Conservation (phyloP, 352 stramenopile genomes). For the Globisporangium spinosum region DNA sequence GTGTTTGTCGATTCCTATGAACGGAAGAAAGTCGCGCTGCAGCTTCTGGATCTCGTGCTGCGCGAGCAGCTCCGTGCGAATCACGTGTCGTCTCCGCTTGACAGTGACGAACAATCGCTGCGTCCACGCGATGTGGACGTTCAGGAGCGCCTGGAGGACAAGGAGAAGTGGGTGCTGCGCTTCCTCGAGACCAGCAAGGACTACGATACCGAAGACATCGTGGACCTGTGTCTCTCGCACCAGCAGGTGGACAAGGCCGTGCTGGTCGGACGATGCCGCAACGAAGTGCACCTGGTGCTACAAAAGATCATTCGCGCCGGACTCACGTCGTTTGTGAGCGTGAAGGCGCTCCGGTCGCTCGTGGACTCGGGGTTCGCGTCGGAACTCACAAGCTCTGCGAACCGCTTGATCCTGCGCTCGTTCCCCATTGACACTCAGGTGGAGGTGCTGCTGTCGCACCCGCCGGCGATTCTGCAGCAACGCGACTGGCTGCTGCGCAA, state of each 20-base stretch:
- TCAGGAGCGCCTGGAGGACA: constrained; percentile 22
- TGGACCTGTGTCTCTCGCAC: constrained; percentile 65
- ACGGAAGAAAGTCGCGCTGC: constrained; percentile 42
- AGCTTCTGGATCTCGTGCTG: constrained; percentile 56
- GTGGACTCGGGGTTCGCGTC: constrained; percentile 37
- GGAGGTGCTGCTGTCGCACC: constrained; percentile 45
- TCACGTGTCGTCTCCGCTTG: neutral
- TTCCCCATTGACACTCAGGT: constrained; percentile 50
- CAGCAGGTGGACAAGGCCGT: constrained; percentile 69
- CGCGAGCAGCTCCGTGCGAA: constrained; percentile 47
- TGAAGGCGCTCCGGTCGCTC: constrained; percentile 33
- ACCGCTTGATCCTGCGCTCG: constrained; percentile 50
- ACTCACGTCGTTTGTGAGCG: constrained; percentile 38
- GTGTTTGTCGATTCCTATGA: constrained; percentile 37
- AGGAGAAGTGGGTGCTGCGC: constrained; percentile 45
- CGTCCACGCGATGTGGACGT: constrained; percentile 18
- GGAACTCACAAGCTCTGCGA: constrained; percentile 33
- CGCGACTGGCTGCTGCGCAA: constrained; percentile 73
- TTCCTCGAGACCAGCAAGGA: constrained; percentile 59
- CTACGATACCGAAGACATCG: constrained; percentile 56
- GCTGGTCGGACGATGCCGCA: constrained; percentile 42
- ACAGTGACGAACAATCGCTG: constrained; percentile 16
- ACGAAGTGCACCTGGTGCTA: constrained; percentile 47
- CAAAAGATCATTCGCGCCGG: constrained; percentile 48
- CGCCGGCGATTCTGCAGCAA: constrained; percentile 50